Percentiles rank a stretch among this genome's conserved stretches.
Evolutionary conservation across 2,329 filamentous ascomycete genomes (phyloP).

Genomic region (Thyridium curvatum): DNA sequence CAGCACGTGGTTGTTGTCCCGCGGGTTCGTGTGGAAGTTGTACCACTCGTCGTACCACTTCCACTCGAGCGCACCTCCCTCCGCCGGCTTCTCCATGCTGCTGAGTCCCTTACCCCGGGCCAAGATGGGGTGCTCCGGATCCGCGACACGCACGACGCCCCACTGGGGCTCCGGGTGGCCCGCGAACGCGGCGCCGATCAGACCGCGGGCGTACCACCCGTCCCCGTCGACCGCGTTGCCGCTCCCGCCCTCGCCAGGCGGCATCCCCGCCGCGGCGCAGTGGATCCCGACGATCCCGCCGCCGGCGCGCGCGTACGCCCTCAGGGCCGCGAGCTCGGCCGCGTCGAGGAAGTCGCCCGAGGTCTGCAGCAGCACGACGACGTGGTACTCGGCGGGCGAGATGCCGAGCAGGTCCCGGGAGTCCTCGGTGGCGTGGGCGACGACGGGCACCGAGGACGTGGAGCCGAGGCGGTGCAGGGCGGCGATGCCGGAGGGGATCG

Average conservation of each 20-base stretch:
- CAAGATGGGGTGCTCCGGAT: slow-evolving; percentile 21
- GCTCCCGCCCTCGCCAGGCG: slow-evolving; percentile 5
- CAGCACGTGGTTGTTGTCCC: slow-evolving; percentile 20
- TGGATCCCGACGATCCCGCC: slow-evolving; percentile 34
- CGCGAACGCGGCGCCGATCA: slow-evolving; percentile 31
- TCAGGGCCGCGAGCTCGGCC: slow-evolving; percentile 23
- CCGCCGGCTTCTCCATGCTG: not conserved
- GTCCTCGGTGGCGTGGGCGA: slow-evolving; percentile 28
- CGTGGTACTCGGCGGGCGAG: slow-evolving; percentile 22
- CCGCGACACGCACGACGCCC: slow-evolving; percentile 21
- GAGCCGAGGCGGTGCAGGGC: slow-evolving; percentile 20
- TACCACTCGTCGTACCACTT: slow-evolving; percentile 36
- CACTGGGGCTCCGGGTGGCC: slow-evolving; percentile 29
- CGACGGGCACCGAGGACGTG: slow-evolving; percentile 17
- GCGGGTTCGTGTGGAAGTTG: slow-evolving; percentile 27
- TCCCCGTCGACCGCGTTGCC: slow-evolving; percentile 7
- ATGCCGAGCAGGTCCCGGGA: slow-evolving; percentile 16
- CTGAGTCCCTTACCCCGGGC: slow-evolving; percentile 5
- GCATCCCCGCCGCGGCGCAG: slow-evolving; percentile 26
- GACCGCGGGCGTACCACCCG: slow-evolving; percentile 26
- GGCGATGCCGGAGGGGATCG: slow-evolving; percentile 27
- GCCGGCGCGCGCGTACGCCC: slow-evolving; percentile 23
- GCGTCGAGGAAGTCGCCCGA: slow-evolving; percentile 28
- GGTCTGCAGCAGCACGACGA: slow-evolving; percentile 30
- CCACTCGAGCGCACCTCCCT: slow-evolving; percentile 10